A percentile compares a stretch with the other conserved stretches of the same genome.
Conservation (phyloP, 164 flowering plant genomes). For the Euptelea pleiosperma region DNA sequence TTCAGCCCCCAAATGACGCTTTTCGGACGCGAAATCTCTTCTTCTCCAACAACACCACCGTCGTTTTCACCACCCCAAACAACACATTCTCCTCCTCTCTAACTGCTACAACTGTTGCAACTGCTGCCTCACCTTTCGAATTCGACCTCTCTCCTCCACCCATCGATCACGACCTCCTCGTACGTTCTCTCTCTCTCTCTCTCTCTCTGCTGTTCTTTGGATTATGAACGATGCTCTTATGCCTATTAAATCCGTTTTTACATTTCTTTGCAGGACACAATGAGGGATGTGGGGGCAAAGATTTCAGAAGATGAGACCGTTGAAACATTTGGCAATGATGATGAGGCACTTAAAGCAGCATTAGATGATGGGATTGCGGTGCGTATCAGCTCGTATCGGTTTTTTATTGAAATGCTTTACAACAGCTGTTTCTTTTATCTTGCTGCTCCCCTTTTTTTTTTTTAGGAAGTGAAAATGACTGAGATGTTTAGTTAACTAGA, state of each 20-base stretch:
- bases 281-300: conserved; percentile 35
- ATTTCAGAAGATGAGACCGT: conserved; percentile 44
- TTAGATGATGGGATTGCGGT: conserved; percentile 50
- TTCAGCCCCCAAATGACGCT: background rate
- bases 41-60: background rate
- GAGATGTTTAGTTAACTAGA: too few relatives aligned
- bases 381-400: conserved; percentile 18
- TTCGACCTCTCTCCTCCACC: conserved; percentile 72
- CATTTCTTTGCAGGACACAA: conserved; percentile 37
- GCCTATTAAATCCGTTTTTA: background rate
- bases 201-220: background rate
- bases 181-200: conserved; percentile 15
- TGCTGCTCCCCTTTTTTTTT: background rate
- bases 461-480: too few relatives aligned
- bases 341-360: conserved; percentile 55
- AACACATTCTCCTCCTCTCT: background rate
- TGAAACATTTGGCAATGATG: conserved; percentile 56
- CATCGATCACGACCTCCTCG: conserved; percentile 58
- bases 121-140: conserved; percentile 27
- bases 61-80: conserved; percentile 1
- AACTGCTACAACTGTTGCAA: background rate
- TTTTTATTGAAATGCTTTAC: background rate
- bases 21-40: background rate
- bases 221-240: background rate
- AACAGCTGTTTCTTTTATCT: background rate